These are phyloP conservation scores for Pythium plurisporium DNA, from an alignment of 352 stramenopile genomes.

Conservation along the genomic window DNA sequence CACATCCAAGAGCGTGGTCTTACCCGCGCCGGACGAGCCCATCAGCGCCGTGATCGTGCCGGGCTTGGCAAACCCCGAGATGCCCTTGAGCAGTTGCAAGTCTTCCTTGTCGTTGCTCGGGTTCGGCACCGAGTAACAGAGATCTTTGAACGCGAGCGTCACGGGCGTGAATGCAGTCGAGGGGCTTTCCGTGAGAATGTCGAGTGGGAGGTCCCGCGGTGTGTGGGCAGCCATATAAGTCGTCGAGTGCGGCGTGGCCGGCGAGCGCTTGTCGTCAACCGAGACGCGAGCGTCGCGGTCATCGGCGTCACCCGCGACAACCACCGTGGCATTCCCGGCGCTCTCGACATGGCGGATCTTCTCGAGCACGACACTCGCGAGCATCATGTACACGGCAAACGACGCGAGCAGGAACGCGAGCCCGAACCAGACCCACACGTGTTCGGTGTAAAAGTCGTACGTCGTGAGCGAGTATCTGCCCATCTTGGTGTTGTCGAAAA, in stretches of 20 bases:
- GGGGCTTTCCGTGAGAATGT: slow-evolving; percentile 17
- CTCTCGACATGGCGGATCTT: slow-evolving; percentile 52
- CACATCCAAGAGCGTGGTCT: slow-evolving; percentile 95
- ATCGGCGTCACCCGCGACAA: slow-evolving; percentile 12
- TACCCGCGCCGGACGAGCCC: slow-evolving; percentile 76
- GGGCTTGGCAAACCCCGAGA: slow-evolving; percentile 50
- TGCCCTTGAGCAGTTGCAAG: slow-evolving; percentile 49
- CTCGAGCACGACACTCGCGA: slow-evolving; percentile 48
- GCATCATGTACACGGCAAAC: slow-evolving; percentile 55
- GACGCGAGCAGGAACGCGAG: slow-evolving; percentile 37
- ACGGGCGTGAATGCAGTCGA: slow-evolving; percentile 30
- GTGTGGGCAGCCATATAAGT: slow-evolving; percentile 8
- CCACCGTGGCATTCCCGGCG: slow-evolving; percentile 36
- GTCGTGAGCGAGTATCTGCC: slow-evolving; percentile 42
- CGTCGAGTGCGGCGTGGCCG: slow-evolving; percentile 25
- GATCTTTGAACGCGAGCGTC: slow-evolving; percentile 47
- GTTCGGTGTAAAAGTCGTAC: slow-evolving; percentile 40
- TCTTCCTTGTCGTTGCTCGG: slow-evolving; percentile 22
- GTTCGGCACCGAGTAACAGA: slow-evolving; percentile 50
- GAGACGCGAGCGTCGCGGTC: background rate
- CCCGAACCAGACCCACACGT: slow-evolving; percentile 39
- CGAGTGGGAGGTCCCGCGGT: slow-evolving; percentile 24
- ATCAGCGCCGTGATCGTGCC: slow-evolving; percentile 69
- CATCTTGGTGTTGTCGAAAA: slow-evolving; percentile 29
- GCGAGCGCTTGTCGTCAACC: background rate